A percentile compares a stretch with the other conserved stretches of the same genome.
phyloP scores from a whole-genome alignment of 208 protist species.

The Leishmania tarentolae region DNA sequence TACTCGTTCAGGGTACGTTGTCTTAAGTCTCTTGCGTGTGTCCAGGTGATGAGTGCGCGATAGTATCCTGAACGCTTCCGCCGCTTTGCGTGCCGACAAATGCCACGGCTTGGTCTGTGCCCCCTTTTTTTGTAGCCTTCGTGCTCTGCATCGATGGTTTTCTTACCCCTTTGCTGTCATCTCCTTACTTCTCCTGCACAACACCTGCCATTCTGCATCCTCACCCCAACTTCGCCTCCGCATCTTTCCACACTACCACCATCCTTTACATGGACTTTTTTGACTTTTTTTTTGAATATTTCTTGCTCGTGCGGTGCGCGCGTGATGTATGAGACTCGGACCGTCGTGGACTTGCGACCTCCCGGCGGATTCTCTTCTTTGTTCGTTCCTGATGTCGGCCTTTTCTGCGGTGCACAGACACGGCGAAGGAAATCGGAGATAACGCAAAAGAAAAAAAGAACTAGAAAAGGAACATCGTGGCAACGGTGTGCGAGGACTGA shows the following conservation, averaged over 20 bases:
- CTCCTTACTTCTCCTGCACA: not conserved
- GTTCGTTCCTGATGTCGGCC: too few relatives aligned
- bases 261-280: not conserved
- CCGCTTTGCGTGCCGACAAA: not conserved
- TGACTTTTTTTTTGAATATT: not conserved
- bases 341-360: not conserved
- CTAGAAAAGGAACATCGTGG: too few relatives aligned
- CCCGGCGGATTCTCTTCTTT: not conserved
- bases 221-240: not conserved
- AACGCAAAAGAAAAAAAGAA: too few relatives aligned
- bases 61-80: not conserved
- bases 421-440: too few relatives aligned
- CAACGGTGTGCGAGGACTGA: too few relatives aligned
- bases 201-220: not conserved
- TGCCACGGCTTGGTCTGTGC: not conserved
- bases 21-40: not conserved
- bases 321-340: not conserved
- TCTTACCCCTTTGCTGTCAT: not conserved
- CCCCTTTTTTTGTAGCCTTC: not conserved
- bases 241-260: not conserved
- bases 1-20: not conserved
- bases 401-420: too few relatives aligned
- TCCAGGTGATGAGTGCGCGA: not conserved
- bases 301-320: not conserved
- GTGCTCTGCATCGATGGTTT: not conserved